Evolutionary conservation across 116 monocot species (phyloP).

Genomic region (Posidonia oceanica): DNA sequence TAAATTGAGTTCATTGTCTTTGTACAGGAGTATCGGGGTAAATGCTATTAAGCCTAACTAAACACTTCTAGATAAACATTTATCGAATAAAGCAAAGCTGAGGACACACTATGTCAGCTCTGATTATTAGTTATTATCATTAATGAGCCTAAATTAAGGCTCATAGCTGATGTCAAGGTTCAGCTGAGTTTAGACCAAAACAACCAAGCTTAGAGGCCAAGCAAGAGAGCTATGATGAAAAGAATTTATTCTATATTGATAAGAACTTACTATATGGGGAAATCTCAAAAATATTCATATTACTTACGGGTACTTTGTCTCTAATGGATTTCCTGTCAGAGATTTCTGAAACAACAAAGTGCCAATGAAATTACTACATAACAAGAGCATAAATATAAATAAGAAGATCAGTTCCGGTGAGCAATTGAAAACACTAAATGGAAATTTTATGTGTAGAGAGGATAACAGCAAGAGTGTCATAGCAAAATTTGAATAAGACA

Average conservation of each 20-base stretch:
- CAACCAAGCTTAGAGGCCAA: too few species aligned
- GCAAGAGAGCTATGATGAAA: not conserved
- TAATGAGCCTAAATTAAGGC: too few species aligned
- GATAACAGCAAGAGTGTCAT: not conserved
- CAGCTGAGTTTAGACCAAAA: too few species aligned
- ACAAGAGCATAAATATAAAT: not conserved
- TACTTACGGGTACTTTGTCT: constrained; percentile 96
- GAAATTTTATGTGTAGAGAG: not conserved
- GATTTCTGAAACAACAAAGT: constrained; percentile 56
- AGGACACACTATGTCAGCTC: too few species aligned
- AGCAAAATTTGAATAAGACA: not conserved
- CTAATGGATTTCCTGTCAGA: constrained; percentile 49
- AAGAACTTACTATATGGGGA: not conserved
- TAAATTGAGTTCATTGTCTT: too few species aligned
- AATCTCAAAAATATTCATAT: not conserved
- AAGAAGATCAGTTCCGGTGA: not conserved
- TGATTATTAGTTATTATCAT: too few species aligned
- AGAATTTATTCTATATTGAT: not conserved
- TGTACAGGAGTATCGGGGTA: too few species aligned
- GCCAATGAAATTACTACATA: not conserved
- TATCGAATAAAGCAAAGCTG: too few species aligned
- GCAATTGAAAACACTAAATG: not conserved
- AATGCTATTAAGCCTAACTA: too few species aligned
- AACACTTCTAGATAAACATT: too few species aligned
- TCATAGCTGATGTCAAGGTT: too few species aligned